These are phyloP conservation scores for Rhizopogon vulgaris DNA, from an alignment of 768 basidiomycete genomes.

Conservation along the genomic window DNA sequence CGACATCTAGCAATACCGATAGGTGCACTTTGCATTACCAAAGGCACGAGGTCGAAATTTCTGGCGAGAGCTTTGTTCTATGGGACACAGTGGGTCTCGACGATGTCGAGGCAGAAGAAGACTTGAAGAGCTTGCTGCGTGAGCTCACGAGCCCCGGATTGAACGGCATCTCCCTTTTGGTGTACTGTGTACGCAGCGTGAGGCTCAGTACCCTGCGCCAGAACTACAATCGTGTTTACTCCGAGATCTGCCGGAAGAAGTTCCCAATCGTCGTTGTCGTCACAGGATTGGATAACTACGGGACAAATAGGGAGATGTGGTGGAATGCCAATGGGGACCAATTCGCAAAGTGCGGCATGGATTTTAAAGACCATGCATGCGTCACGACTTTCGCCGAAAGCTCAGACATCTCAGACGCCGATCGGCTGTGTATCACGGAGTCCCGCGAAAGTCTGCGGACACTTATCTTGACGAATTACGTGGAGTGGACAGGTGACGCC, in stretches of 20 bases:
- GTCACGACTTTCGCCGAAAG: no score
- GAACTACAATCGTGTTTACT: conserved; percentile 34
- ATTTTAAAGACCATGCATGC: no score
- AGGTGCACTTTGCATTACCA: conserved; percentile 13
- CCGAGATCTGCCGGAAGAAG: conserved; percentile 30
- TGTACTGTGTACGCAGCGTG: conserved; percentile 17
- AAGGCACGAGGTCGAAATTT: conserved; percentile 2
- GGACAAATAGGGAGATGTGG: conserved; percentile 24
- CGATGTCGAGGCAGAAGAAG: conserved; percentile 16
- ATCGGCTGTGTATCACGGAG: not conserved
- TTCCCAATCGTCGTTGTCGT: conserved; percentile 34
- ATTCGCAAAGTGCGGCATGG: conserved; percentile 18
- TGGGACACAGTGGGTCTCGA: conserved; percentile 36
- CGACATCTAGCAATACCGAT: conserved; percentile 3
- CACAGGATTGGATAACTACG: conserved; percentile 31
- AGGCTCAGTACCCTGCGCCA: conserved; percentile 10
- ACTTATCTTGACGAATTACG: conserved; percentile 17
- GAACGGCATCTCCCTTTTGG: conserved; percentile 32
- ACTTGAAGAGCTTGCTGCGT: conserved; percentile 15
- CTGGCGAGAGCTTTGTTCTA: conserved; percentile 4
- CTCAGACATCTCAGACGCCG: no score
- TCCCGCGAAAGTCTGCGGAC: conserved; percentile 19
- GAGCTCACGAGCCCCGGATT: conserved; percentile 9
- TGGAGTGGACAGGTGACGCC: not conserved
- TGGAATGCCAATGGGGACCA: conserved; percentile 28